A percentile compares a stretch with the other conserved stretches of the same genome.
Evolutionary conservation across 805 yeast species (phyloP).

Genomic region (Pichia exigua): DNA sequence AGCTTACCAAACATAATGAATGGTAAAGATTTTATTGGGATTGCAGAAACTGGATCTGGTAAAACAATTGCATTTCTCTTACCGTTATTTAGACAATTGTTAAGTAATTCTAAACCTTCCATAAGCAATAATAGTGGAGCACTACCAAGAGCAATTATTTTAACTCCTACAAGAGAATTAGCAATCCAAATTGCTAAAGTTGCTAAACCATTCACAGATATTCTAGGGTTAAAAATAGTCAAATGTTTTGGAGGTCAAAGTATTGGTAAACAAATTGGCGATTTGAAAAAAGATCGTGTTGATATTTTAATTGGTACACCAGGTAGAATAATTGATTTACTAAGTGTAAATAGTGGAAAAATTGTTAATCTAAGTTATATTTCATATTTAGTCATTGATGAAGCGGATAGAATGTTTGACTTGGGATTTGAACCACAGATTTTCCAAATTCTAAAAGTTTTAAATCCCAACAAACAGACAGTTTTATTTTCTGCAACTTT

Average conservation of each 20-base stretch:
- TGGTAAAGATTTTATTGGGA: constrained; percentile 85
- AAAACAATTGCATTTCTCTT: constrained; percentile 83
- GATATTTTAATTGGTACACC: constrained; percentile 90
- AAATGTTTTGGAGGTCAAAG: constrained; percentile 92
- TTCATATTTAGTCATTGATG: constrained; percentile 85
- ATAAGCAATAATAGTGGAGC: constrained; percentile 34
- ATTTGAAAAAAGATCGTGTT: constrained; percentile 58
- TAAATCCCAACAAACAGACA: constrained; percentile 82
- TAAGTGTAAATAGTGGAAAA: constrained; percentile 77
- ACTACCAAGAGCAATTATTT: constrained; percentile 71
- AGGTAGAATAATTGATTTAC: constrained; percentile 83
- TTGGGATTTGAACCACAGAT: constrained; percentile 97
- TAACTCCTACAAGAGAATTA: constrained; percentile 90
- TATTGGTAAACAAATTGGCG: constrained; percentile 73
- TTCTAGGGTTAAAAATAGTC: constrained; percentile 43
- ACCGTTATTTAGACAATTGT: constrained; percentile 78
- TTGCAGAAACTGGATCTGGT: constrained; percentile 96
- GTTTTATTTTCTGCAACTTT: constrained; percentile 93
- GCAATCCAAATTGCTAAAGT: constrained; percentile 78
- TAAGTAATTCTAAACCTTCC: constrained; percentile 43
- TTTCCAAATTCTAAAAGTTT: constrained; percentile 50
- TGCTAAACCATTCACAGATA: constrained; percentile 47
- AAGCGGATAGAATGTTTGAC: constrained; percentile 95
- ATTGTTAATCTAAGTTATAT: constrained; percentile 59
- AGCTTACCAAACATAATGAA: constrained; percentile 86